These are phyloP conservation scores for Botrytis tulipae DNA, from an alignment of 2,329 filamentous ascomycete species.

Conservation along the genomic window DNA sequence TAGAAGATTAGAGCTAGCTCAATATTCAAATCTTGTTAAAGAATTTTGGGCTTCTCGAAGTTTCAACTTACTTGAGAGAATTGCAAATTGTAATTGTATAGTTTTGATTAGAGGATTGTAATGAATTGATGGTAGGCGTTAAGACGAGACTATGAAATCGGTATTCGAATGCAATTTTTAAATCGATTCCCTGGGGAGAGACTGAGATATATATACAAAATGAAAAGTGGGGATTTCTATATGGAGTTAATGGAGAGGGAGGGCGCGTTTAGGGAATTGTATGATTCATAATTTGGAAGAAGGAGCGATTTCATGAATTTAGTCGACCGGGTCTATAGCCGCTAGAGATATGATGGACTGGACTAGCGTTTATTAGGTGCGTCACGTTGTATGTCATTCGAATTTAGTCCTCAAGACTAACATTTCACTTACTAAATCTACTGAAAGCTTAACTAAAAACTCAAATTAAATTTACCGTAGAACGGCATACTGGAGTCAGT, in stretches of 20 bases:
- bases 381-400: neutral
- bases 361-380: neutral
- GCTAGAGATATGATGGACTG: neutral
- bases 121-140: neutral
- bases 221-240: neutral
- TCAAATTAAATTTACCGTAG: fast-evolving
- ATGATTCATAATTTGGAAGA: conserved; percentile 20
- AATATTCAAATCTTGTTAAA: neutral
- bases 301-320: neutral
- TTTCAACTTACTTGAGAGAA: neutral
- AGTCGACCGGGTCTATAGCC: neutral
- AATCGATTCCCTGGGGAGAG: too few relatives aligned
- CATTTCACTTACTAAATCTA: fast-evolving
- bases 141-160: neutral
- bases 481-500: fast-evolving
- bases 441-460: neutral
- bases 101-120: neutral
- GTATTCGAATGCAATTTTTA: neutral
- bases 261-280: conserved; percentile 40
- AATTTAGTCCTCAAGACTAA: neutral
- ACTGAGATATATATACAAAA: neutral
- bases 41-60: neutral
- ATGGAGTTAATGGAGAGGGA: conserved; percentile 4
- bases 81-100: neutral
- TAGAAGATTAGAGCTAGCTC: neutral